Base-by-base conservation (phyloP, 1,284 basidiomycete species). In the Lignosus rhinocerotis region DNA sequence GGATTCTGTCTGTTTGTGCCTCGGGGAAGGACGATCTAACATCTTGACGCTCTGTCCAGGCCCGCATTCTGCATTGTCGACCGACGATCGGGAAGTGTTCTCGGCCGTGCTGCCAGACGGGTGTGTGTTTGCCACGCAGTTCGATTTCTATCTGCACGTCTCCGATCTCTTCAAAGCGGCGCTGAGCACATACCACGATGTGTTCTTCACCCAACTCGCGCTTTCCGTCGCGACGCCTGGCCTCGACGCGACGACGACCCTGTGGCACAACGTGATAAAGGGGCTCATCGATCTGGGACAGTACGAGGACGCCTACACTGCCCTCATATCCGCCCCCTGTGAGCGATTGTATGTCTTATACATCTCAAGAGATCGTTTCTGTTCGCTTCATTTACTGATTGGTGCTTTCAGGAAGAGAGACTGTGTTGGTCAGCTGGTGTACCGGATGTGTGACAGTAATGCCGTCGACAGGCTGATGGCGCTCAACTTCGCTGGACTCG, bases 401-500 rank as follows among this genome's bases (percentile, higher is more conserved):
- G 32, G 25, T 10, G 36, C 55, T 45, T 50, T n/a, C 72, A 96
- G 94, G 69, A 90, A 88, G 76, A 82, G 85, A 43, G 92, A 96
- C 62, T 89, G 85, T 67, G 82, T 93, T 32, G 84, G 86, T 51
- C 87, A 90, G 56, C 78, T 98, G 51, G 87, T 94, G 57, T 90
- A 94, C 66, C 85, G 86, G 64, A 98, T 99, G 92, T 98, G 96
- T 73, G 94, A 98, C 72, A 86, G 90, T 51, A 84, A 90, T 66
- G 86, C 92, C 55, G 84, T 95, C 21, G 87, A 90, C 55, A 81
- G 82, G 56, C 80, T 99, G 16, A 86, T 96, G 71, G 78, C 85
- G 11, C 88, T 95, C 70, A 93, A 92, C 67, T 98, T 98, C 71
- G 82, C 90, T 21, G 93, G 90, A 0, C 81, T 96, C 64, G 86